Base-by-base conservation (phyloP, 495 filamentous ascomycete genomes). In the Aspergillus hancockii region DNA sequence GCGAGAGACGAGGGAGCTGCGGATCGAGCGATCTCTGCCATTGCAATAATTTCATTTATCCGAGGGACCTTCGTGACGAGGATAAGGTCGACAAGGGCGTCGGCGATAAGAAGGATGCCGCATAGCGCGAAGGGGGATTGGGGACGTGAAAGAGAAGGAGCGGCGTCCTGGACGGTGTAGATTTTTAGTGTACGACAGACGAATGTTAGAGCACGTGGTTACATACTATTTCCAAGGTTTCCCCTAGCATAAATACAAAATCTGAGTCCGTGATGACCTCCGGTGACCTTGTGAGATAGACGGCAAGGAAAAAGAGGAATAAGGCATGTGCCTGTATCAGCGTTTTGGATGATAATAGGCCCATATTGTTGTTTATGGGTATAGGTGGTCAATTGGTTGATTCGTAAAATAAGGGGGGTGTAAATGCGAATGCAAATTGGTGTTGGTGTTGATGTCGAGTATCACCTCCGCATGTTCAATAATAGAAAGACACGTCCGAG, bases 161-260 rank as follows among this genome's bases (percentile, higher is more conserved):
- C 66, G 18, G 63, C 66, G 36, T 77, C 71, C 74, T 77, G 18
- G 10, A 12, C 14, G 4, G n/a, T 4, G 23, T 34, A 25, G 9
- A 22, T 32, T 34, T 18, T 47, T 9, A 18, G 22, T 45, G 19
- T 25, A 5, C 8, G 36, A 34, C 18, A 22, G 1, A 12, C 16
- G 25, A 45, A 40, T 7, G 45, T 49, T 23, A 47, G 22, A 41
- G 31, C 45, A 50, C 34, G 53, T 23, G 32, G 36, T 69, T n/a
- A n/a, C 77, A 32, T 84, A 90, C 89, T 59, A 95, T 81, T 59
- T 84, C 82, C 83, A 94, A 86, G 45, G 90, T 81, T 70, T 94
- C 91, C 45, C 92, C 92, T 14, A 96, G 75, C 43, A 97, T 83
- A 65, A 85, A 93, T 52, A 96, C 90, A 10, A 96, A 64, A 45